A percentile compares a stretch with the other conserved stretches of the same genome.
Conservation (phyloP, 768 basidiomycete species). For the Rhodotorula sphaerocarpa region DNA sequence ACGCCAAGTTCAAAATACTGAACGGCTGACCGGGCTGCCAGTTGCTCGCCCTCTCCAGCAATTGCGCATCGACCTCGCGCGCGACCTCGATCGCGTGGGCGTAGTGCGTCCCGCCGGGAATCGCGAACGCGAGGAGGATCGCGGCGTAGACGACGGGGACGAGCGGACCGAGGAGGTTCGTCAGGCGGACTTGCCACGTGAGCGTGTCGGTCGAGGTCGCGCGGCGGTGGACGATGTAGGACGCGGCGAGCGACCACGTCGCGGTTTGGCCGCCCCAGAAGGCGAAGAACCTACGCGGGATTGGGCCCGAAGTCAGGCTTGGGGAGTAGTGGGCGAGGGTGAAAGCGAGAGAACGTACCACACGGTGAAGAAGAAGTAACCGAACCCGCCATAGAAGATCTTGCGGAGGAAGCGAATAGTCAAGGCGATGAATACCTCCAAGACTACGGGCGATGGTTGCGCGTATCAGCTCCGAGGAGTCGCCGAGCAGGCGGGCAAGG, state of each 20-base stretch:
- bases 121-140: constrained; percentile 7
- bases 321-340: too few species aligned
- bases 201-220: background rate
- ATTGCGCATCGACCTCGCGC: background rate
- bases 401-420: background rate
- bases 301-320: too few species aligned
- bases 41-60: background rate
- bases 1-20: background rate
- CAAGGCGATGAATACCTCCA: constrained; percentile 1
- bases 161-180: constrained; percentile 2
- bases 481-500: too few species aligned
- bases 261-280: constrained; percentile 12
- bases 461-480: too few species aligned
- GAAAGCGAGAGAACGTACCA: background rate
- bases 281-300: background rate
- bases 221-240: constrained; percentile 9
- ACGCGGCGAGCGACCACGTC: constrained; percentile 4
- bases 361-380: background rate
- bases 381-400: background rate
- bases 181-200: background rate
- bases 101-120: constrained; percentile 9
- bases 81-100: background rate
- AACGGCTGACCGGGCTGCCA: background rate
- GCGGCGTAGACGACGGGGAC: background rate
- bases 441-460: constrained; percentile 6